Percentiles rank a stretch among this genome's conserved stretches.
phyloP scores from a whole-genome alignment of 2,329 filamentous ascomycete genomes.

The Colletotrichum tropicale region DNA sequence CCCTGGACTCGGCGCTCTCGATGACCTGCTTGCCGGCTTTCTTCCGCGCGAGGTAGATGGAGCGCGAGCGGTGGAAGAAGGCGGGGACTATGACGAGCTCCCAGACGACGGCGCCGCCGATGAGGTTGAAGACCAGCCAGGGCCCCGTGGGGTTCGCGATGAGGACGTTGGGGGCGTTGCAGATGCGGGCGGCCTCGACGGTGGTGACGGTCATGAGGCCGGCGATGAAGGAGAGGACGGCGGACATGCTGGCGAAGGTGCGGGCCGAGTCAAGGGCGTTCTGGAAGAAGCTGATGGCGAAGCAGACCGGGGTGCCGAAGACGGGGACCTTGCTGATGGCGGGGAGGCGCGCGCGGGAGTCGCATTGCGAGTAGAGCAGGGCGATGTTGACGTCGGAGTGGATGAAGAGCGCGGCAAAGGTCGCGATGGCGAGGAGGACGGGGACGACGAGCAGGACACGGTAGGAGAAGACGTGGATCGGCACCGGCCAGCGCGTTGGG shows the following conservation, averaged over 20 bases:
- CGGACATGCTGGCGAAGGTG: constrained; percentile 43
- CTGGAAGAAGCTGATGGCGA: constrained; percentile 54
- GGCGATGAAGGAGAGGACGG: constrained; percentile 48
- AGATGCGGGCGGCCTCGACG: constrained; percentile 53
- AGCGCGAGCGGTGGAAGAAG: constrained; percentile 47
- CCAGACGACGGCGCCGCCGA: constrained; percentile 56
- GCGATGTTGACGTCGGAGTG: constrained; percentile 56
- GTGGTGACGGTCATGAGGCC: constrained; percentile 52
- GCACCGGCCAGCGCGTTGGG: constrained; percentile 35
- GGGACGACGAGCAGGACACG: constrained; percentile 58
- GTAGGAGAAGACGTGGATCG: constrained; percentile 58
- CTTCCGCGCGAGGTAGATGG: constrained; percentile 32
- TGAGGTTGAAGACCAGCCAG: constrained; percentile 54
- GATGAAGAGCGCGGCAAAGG: constrained; percentile 44
- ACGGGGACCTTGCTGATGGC: constrained; percentile 47
- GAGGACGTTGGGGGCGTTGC: constrained; percentile 38
- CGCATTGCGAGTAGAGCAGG: constrained; percentile 59
- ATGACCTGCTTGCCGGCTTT: constrained; percentile 21
- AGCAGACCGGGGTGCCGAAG: constrained; percentile 52
- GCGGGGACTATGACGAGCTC: constrained; percentile 55
- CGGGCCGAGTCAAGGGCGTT: constrained; percentile 46
- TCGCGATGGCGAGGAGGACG: constrained; percentile 47
- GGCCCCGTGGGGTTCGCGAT: constrained; percentile 41
- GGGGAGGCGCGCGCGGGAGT: constrained; percentile 50
- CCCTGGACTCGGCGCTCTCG: constrained; percentile 24